Percentiles rank a stretch among this genome's conserved stretches.
phyloP scores from a whole-genome alignment of 305 asterid species.

The Fraxinus platypoda region DNA sequence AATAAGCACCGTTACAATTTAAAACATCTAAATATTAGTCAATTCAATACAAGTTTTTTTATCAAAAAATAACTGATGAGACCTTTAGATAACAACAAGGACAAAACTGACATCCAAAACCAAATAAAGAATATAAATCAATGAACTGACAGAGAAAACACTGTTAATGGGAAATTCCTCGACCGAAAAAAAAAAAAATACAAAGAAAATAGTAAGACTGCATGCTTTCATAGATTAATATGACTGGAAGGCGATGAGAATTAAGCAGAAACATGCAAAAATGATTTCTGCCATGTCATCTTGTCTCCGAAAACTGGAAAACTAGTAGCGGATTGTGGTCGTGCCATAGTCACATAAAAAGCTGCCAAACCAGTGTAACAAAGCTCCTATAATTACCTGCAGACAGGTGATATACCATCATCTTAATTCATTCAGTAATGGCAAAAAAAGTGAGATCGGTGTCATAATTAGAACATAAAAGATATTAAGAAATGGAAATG shows the following conservation, averaged over 20 bases:
- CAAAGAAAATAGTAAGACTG: conserved; percentile 9
- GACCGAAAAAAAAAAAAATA: background rate
- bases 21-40: background rate
- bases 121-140: conserved; percentile 13
- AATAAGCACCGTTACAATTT: background rate
- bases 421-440: conserved; percentile 15
- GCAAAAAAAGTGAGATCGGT: background rate
- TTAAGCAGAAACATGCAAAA: conserved; percentile 47
- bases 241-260: conserved; percentile 23
- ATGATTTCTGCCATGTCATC: conserved; percentile 39
- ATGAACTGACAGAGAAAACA: conserved; percentile 11
- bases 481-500: background rate
- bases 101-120: conserved; percentile 23
- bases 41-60: background rate
- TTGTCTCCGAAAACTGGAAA: conserved; percentile 24
- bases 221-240: conserved; percentile 11
- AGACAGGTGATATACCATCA: background rate
- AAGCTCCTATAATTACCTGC: conserved; percentile 31
- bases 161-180: background rate
- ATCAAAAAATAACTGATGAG: background rate
- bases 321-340: background rate
- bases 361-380: conserved; percentile 16
- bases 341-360: conserved; percentile 16
- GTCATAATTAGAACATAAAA: background rate
- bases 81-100: background rate